Percentiles rank a stretch among this genome's conserved stretches.
Evolutionary conservation across 345 rosid genomes (phyloP).

Genomic region (Cochlearia excelsa): DNA sequence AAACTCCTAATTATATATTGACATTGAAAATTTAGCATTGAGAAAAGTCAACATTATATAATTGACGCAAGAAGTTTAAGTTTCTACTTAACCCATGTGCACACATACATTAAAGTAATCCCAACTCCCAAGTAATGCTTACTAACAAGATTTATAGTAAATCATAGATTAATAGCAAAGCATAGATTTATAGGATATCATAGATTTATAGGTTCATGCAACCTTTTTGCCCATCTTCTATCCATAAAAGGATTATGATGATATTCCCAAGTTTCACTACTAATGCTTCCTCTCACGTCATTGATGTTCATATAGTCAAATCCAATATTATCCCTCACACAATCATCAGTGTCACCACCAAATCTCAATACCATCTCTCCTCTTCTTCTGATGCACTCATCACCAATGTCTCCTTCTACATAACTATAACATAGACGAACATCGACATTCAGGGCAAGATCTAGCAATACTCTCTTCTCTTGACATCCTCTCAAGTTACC

Average conservation of each 20-base stretch:
- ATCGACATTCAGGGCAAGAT: constrained; percentile 44
- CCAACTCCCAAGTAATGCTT: not conserved
- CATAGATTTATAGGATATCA: not conserved
- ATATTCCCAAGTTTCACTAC: constrained; percentile 53
- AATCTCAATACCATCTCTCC: constrained; percentile 59
- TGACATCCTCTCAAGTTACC: constrained; percentile 68
- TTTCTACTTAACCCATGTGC: no score
- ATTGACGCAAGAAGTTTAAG: no score
- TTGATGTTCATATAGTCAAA: constrained; percentile 21
- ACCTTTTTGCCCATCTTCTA: constrained; percentile 82
- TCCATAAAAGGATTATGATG: constrained; percentile 70
- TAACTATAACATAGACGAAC: constrained; percentile 66
- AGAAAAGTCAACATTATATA: no score
- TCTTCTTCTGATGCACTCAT: constrained; percentile 46
- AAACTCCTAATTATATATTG: no score
- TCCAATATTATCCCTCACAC: constrained; percentile 11
- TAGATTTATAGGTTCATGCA: constrained; percentile 57
- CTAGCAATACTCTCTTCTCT: constrained; percentile 59
- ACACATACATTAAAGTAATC: no score
- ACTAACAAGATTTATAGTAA: not conserved
- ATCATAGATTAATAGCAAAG: no score
- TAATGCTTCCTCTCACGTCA: constrained; percentile 57
- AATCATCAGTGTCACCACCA: constrained; percentile 36
- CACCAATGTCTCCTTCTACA: constrained; percentile 48
- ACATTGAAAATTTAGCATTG: no score